phyloP scores from a whole-genome alignment of 2,329 filamentous ascomycete species.

The Hysterium pulicare region DNA sequence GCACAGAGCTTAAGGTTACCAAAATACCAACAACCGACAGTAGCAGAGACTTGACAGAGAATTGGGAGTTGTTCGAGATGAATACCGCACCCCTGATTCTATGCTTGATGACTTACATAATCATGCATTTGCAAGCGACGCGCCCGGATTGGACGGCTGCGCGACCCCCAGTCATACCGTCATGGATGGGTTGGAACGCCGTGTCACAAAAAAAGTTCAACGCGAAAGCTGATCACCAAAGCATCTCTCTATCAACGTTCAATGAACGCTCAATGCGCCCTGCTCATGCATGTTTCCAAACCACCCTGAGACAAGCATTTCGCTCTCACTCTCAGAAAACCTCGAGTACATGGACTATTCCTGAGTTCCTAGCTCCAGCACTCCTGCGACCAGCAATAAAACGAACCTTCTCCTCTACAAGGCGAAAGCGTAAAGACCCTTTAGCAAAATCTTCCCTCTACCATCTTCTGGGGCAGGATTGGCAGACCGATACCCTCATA shows the following conservation, averaged over 20 bases:
- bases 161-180: too few relatives aligned
- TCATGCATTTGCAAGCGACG: too few relatives aligned
- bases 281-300: conserved; percentile 36
- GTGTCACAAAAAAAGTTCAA: conserved; percentile 20
- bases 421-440: too few relatives aligned
- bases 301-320: conserved; percentile 35
- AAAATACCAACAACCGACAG: too few relatives aligned
- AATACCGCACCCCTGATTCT: neutral
- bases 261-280: conserved; percentile 35
- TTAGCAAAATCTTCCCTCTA: too few relatives aligned
- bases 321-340: conserved; percentile 20
- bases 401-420: conserved; percentile 27
- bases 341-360: conserved; percentile 22
- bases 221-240: too few relatives aligned
- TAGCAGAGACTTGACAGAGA: too few relatives aligned
- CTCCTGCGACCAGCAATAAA: conserved; percentile 15
- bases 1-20: too few relatives aligned
- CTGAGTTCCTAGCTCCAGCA: conserved; percentile 35
- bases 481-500: neutral
- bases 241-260: conserved; percentile 9
- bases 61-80: neutral
- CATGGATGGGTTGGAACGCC: too few relatives aligned
- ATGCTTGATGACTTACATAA: too few relatives aligned
- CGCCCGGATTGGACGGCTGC: too few relatives aligned
- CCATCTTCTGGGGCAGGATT: neutral